Evolutionary conservation across 2,329 filamentous ascomycete genomes (phyloP), one percentile per base, ranked within the genome.

Genomic region (Colletotrichum sp.): DNA sequence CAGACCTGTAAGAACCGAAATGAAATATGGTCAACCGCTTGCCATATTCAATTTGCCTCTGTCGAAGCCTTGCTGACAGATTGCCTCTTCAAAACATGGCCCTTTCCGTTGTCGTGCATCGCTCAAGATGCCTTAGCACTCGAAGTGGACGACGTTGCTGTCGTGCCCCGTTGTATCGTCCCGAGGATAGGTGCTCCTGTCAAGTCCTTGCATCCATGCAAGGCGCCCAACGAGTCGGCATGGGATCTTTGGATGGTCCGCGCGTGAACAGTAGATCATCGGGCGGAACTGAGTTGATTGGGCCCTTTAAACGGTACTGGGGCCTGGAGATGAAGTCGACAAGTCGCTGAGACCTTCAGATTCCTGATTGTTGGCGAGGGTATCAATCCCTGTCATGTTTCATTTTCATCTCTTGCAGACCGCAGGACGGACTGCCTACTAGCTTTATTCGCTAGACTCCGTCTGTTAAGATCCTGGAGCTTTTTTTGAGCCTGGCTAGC

Each of bases 321-420:
- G 13, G 32, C 36, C 57, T 36, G 68, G 48, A 63, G 38, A 26
- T 57, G 15, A 32, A 60, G 48, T 65, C 34, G 48, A 71, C 60
- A 18, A 52, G 13, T 57, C 26, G 38, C 65, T 61, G 21, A 61
- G 52, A 72, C 63, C 32, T 66, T 38, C 16, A 52, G 30, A 67
- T 57, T 34, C 36, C 64, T 52, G 64, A 43, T 30, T 28, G 28
- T 52, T 52, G 64, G 43, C 43, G 60, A 75, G 30, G 63, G 48
- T 63, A 13, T n/a, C 24, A 26, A 71, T 48, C 74, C 74, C 55
- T 76, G 66, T 21, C 71, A 71, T 75, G 74, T 76, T 76, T 76
- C 74, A 75, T 75, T 75, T 36, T 66, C 71, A 71, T 74, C 65
- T 71, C 30, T 64, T 43, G 61, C 61, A 72, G 67, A 52, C 72